Conservation (phyloP, 129 eudicot genomes). For the Gnaphalium uliginosum region DNA sequence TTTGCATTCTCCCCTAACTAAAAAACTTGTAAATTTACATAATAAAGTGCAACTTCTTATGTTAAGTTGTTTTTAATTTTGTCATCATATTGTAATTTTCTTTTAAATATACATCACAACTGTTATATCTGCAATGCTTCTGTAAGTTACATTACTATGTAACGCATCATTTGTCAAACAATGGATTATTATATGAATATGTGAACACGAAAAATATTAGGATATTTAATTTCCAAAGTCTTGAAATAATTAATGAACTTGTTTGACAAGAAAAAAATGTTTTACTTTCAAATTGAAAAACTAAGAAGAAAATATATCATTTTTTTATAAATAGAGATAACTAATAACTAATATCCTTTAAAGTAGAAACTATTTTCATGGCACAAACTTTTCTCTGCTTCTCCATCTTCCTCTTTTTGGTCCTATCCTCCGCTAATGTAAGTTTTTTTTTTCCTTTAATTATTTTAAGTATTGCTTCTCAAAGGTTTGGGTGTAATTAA, state of each 20-base stretch:
- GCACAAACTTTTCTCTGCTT: constrained; percentile 23
- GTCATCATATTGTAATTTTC: too few species aligned
- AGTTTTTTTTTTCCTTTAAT: neutral
- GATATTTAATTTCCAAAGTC: neutral
- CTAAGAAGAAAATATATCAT: too few species aligned
- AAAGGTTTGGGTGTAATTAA: neutral
- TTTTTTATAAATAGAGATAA: neutral
- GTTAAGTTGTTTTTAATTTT: neutral
- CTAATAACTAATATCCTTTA: neutral
- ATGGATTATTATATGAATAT: too few species aligned
- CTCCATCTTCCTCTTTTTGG: constrained; percentile 17
- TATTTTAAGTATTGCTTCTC: neutral
- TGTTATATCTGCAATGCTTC: too few species aligned
- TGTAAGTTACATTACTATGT: too few species aligned
- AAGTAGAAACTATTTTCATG: constrained; percentile 20
- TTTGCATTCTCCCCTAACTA: constrained; percentile 34
- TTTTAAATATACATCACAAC: too few species aligned
- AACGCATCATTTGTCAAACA: too few species aligned
- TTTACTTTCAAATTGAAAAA: too few species aligned
- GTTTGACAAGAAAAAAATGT: neutral
- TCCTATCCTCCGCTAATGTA: constrained; percentile 29
- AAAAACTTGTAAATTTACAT: too few species aligned
- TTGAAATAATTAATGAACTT: neutral
- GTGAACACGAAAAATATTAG: too few species aligned
- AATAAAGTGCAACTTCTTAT: constrained; percentile 8